Evolutionary conservation across 2,329 filamentous ascomycete genomes (phyloP).

Genomic region (Ramichloridium luteum): DNA sequence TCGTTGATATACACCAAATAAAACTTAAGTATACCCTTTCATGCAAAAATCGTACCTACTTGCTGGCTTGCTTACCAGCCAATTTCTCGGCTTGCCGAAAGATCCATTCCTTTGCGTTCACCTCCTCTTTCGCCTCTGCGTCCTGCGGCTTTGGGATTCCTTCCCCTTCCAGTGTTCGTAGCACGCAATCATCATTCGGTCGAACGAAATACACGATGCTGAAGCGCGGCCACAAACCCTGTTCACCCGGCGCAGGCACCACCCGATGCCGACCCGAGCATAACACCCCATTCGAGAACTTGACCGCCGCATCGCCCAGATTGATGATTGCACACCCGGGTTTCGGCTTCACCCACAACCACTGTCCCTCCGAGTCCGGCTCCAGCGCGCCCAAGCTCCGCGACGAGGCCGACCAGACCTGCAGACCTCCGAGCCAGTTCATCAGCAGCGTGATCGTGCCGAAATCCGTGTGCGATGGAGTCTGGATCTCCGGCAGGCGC

Average conservation of each 20-base stretch:
- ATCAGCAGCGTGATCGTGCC: slow-evolving; percentile 44
- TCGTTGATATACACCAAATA: too few species aligned
- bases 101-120: slow-evolving; percentile 32
- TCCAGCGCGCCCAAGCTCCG: slow-evolving; percentile 22
- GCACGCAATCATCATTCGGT: slow-evolving; percentile 36
- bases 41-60: too few species aligned
- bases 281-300: slow-evolving; percentile 33
- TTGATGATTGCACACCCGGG: slow-evolving; percentile 37
- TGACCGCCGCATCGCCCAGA: slow-evolving; percentile 36
- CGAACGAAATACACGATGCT: slow-evolving; percentile 45
- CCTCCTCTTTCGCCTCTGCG: slow-evolving; percentile 25
- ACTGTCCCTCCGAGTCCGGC: slow-evolving; percentile 24
- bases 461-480: slow-evolving; percentile 41
- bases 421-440: slow-evolving; percentile 44
- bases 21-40: too few species aligned
- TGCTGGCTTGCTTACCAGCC: too few species aligned
- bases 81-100: slow-evolving; percentile 28
- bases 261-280: slow-evolving; percentile 39
- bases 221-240: slow-evolving; percentile 36
- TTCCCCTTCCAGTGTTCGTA: slow-evolving; percentile 28
- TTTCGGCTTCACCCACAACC: slow-evolving; percentile 44
- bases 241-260: slow-evolving; percentile 37
- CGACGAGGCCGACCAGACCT: slow-evolving; percentile 31
- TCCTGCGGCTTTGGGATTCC: slow-evolving; percentile 17
- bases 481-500: slow-evolving; percentile 26